A percentile compares a stretch with the other conserved stretches of the same genome.
phyloP scores from a whole-genome alignment of 2,329 filamentous ascomycete species.

The Tricladium varicosporioides region DNA sequence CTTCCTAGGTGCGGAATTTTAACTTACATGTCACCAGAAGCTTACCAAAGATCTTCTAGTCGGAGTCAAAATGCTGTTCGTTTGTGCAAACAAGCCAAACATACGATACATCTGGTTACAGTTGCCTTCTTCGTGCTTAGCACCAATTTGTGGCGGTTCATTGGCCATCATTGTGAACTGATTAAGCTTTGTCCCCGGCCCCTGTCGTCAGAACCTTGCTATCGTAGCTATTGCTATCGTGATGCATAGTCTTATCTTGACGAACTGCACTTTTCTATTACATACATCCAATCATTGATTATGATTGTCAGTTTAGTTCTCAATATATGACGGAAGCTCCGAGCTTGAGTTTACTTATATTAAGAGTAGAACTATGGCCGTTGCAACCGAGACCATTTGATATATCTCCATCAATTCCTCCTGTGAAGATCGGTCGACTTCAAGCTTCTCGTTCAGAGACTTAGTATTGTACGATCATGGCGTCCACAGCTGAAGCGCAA shows the following conservation, averaged over 20 bases:
- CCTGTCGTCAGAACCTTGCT: constrained; percentile 4
- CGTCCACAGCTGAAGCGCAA: not conserved
- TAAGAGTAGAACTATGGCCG: not conserved
- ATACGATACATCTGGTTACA: not conserved
- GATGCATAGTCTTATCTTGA: constrained; percentile 21
- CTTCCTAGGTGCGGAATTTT: too few species aligned
- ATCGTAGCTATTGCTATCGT: constrained; percentile 8
- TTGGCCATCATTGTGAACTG: not conserved
- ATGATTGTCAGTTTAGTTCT: not conserved
- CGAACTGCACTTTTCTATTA: constrained; percentile 7
- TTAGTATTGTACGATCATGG: constrained; percentile 5
- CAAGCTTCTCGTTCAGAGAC: not conserved
- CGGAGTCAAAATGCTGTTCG: not conserved
- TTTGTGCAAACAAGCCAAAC: not conserved
- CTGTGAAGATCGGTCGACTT: not conserved
- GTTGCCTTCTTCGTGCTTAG: not conserved
- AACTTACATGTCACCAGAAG: too few species aligned
- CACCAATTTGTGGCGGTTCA: not conserved
- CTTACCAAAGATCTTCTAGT: too few species aligned
- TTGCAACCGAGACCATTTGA: not conserved
- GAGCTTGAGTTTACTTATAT: not conserved
- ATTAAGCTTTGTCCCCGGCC: constrained; percentile 10
- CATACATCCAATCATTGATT: constrained; percentile 16
- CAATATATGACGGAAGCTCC: constrained; percentile 12
- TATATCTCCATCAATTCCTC: constrained; percentile 5